Evolutionary conservation across 225 moss, liverwort and hornwort species (phyloP).

Genomic region (Ulota crispa): DNA sequence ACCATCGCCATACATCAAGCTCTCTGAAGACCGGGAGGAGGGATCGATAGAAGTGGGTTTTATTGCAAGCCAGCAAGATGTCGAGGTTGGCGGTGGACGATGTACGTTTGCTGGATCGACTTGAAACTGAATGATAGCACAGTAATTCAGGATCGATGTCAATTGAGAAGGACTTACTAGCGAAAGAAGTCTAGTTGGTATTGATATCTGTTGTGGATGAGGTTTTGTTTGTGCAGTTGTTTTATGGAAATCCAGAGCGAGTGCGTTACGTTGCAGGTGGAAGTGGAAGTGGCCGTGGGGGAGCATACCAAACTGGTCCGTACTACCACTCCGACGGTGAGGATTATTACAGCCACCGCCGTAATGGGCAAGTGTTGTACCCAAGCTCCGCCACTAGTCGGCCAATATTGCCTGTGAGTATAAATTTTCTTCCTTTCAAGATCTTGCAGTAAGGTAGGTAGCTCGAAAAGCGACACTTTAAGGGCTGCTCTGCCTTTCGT

Average conservation of each 20-base stretch:
- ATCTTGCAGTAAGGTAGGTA: background rate
- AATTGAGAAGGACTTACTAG: too few relatives aligned
- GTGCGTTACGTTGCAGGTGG: conserved; percentile 30
- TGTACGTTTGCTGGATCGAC: conserved; percentile 15
- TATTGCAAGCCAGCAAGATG: conserved; percentile 3
- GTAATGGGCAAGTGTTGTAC: conserved; percentile 4
- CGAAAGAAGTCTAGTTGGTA: background rate
- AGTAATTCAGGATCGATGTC: background rate
- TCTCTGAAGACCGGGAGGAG: background rate
- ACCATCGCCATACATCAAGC: background rate
- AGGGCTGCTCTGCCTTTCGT: too few relatives aligned
- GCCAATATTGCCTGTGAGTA: conserved; percentile 43
- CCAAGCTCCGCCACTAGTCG: conserved; percentile 19
- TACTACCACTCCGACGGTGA: conserved; percentile 54
- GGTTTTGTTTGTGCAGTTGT: conserved; percentile 30
- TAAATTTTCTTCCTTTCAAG: background rate
- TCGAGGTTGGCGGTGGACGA: conserved; percentile 33
- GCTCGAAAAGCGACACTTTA: too few relatives aligned
- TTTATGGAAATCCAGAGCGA: conserved; percentile 46
- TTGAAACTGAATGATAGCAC: background rate
- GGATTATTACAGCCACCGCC: conserved; percentile 29
- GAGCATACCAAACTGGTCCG: conserved; percentile 16
- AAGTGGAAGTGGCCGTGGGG: conserved; percentile 19
- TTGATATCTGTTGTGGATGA: background rate
- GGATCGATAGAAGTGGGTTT: background rate